These are phyloP conservation scores for Trichoderma citrinoviride DNA, from an alignment of 2,329 filamentous ascomycete species.

Conservation along the genomic window DNA sequence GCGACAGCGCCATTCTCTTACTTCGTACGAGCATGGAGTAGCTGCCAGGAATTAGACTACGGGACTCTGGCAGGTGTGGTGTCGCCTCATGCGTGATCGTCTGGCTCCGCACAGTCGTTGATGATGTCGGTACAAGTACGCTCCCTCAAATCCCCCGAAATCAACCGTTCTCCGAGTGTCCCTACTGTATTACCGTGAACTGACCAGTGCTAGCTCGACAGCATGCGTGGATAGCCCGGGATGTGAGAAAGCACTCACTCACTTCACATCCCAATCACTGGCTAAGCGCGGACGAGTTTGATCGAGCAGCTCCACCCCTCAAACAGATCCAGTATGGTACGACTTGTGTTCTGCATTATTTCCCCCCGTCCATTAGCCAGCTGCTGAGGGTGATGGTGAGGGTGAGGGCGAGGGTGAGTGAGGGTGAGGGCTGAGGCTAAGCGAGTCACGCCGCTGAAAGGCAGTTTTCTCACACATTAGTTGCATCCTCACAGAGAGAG, in stretches of 20 bases:
- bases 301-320: conserved; percentile 17
- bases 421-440: conserved; percentile 14
- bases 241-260: not conserved
- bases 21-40: not conserved
- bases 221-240: conserved; percentile 9
- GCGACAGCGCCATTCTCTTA: not conserved
- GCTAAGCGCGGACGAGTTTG: conserved; percentile 12
- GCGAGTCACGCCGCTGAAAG: conserved; percentile 9
- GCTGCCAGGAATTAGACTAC: not conserved
- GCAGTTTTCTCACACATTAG: not conserved
- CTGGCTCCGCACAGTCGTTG: conserved; percentile 17
- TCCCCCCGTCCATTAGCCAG: conserved; percentile 4
- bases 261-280: conserved; percentile 4
- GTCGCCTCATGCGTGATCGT: conserved; percentile 15
- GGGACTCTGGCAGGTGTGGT: not conserved
- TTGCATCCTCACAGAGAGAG: not conserved
- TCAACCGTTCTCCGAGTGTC: conserved; percentile 7
- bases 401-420: not conserved
- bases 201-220: conserved; percentile 16
- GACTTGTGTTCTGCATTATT: not conserved
- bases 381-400: not conserved
- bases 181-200: not conserved
- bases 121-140: conserved; percentile 12
- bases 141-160: not conserved
- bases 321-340: conserved; percentile 17